Evolutionary conservation across 805 yeast species (phyloP).

Genomic region (Diddensiella caesifluorescens): DNA sequence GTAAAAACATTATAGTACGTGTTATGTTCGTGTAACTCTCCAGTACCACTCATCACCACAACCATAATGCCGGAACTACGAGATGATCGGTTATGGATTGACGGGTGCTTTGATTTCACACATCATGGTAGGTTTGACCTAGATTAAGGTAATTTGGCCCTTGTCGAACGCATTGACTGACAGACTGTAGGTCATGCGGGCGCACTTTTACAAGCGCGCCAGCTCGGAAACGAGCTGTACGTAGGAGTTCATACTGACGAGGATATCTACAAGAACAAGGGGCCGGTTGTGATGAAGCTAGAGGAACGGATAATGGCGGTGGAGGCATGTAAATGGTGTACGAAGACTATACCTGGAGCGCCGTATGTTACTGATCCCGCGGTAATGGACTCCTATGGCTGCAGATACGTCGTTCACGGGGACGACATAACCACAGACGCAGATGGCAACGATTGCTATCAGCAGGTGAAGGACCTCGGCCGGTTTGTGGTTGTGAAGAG

Average conservation of each 20-base stretch:
- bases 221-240: conserved; percentile 64
- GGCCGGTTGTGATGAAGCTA: conserved; percentile 87
- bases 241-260: conserved; percentile 94
- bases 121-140: conserved; percentile 66
- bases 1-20: too few relatives aligned
- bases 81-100: conserved; percentile 74
- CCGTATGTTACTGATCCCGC: conserved; percentile 90
- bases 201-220: conserved; percentile 89
- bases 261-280: conserved; percentile 77
- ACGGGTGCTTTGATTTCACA: conserved; percentile 96
- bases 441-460: conserved; percentile 89
- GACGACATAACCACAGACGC: conserved; percentile 98
- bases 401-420: conserved; percentile 95
- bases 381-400: conserved; percentile 66
- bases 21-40: too few relatives aligned
- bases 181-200: conserved; percentile 69
- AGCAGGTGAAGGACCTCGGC: conserved; percentile 75
- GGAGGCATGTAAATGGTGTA: conserved; percentile 85
- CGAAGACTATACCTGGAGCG: conserved; percentile 63
- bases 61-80: neutral
- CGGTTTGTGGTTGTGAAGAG: conserved; percentile 86
- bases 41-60: neutral
- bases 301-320: conserved; percentile 81
- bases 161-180: neutral
- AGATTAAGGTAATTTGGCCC: neutral